Conservation (phyloP, 305 asterid genomes). For the Fraxinus latifolia region DNA sequence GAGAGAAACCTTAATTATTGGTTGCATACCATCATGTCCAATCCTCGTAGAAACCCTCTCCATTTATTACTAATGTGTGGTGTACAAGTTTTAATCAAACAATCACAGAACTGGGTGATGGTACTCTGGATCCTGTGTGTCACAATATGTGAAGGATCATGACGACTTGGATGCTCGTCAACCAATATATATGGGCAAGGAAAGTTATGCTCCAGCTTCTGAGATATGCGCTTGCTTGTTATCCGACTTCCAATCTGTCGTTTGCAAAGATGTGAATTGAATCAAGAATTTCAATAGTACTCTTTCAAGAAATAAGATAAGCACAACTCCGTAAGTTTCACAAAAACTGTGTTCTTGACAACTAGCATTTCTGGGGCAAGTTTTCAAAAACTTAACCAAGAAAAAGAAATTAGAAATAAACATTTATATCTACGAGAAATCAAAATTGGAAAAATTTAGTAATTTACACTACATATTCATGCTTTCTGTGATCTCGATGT, state of each 20-base stretch:
- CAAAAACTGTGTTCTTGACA: not conserved
- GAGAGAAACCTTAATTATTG: not conserved
- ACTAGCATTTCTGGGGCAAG: not conserved
- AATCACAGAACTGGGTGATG: slow-evolving; percentile 53
- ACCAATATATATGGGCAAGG: slow-evolving; percentile 82
- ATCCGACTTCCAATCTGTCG: slow-evolving; percentile 90
- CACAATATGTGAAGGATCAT: slow-evolving; percentile 80
- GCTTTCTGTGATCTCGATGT: not conserved
- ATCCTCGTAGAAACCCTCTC: slow-evolving; percentile 47
- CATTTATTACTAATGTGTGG: slow-evolving; percentile 46
- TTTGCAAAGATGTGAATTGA: slow-evolving; percentile 22
- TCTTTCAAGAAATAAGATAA: slow-evolving; percentile 11
- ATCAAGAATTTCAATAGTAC: slow-evolving; percentile 17
- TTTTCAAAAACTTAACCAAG: not conserved
- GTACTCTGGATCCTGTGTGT: slow-evolving; percentile 75
- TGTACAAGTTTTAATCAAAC: slow-evolving; percentile 43
- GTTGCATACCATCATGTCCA: slow-evolving; percentile 68
- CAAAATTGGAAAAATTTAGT: not conserved
- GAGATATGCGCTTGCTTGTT: slow-evolving; percentile 78
- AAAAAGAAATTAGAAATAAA: not conserved
- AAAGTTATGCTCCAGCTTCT: slow-evolving; percentile 65
- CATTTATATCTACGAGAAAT: not conserved
- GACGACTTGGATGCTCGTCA: slow-evolving; percentile 92
- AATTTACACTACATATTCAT: not conserved
- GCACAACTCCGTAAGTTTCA: slow-evolving; percentile 1